Conservation (phyloP, 2,329 filamentous ascomycete species). For the Byssothecium circinans region DNA sequence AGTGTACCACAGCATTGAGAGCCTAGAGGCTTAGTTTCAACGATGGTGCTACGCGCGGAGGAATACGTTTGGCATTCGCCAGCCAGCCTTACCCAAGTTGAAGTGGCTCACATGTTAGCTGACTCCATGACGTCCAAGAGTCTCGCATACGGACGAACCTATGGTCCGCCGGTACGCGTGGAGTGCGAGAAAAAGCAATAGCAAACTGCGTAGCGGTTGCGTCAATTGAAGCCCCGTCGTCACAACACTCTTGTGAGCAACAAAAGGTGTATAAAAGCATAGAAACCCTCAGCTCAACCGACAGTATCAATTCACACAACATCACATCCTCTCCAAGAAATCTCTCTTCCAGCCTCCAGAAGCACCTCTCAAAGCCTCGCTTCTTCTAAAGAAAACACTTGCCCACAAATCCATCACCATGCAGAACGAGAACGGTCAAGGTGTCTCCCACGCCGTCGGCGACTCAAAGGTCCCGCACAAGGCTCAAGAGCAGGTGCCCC, state of each 20-base stretch:
- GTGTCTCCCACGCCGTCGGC: constrained; percentile 46
- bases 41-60: background rate
- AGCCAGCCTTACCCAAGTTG: background rate
- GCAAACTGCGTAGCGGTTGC: background rate
- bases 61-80: background rate
- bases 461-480: constrained; percentile 45
- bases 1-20: no score
- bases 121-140: background rate
- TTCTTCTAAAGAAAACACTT: background rate
- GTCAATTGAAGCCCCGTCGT: background rate
- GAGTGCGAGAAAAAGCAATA: background rate
- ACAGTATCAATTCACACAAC: no score
- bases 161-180: background rate
- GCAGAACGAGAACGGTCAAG: constrained; percentile 44
- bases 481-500: constrained; percentile 44
- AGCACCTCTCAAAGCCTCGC: background rate
- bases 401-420: constrained; percentile 4
- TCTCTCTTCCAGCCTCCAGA: background rate
- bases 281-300: no score
- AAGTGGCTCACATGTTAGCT: background rate
- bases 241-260: no score
- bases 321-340: no score
- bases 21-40: no score
- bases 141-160: background rate
- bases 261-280: no score